A percentile compares a stretch with the other conserved stretches of the same genome.
Evolutionary conservation across 176 grass and related monocot genomes (phyloP).

Genomic region (Hyparrhenia diplandra): DNA sequence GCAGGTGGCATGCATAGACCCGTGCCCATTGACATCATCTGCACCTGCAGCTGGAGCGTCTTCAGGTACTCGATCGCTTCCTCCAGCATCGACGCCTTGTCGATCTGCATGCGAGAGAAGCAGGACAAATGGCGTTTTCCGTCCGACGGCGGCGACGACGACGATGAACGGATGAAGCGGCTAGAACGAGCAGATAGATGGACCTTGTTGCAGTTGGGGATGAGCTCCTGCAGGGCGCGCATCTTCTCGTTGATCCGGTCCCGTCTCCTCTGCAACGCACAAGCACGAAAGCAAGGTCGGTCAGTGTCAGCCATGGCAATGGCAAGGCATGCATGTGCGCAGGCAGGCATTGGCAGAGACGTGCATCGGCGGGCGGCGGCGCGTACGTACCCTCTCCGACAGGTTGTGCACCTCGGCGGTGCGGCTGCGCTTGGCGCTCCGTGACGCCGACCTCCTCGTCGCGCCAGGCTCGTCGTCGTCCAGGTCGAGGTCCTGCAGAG

Average conservation of each 20-base stretch:
- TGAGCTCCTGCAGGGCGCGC: constrained; percentile 49
- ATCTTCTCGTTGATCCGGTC: constrained; percentile 68
- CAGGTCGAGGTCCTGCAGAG: constrained; percentile 34
- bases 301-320: neutral
- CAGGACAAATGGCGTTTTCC: neutral
- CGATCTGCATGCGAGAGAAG: constrained; percentile 34
- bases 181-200: neutral
- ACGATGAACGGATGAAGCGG: neutral
- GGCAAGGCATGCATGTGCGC: neutral
- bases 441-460: constrained; percentile 13
- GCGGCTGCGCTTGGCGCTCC: constrained; percentile 38
- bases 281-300: no score
- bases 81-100: constrained; percentile 84
- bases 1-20: constrained; percentile 32
- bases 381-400: constrained; percentile 31
- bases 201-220: constrained; percentile 62
- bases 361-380: neutral
- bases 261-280: constrained; percentile 35
- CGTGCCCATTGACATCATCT: constrained; percentile 49
- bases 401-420: constrained; percentile 54
- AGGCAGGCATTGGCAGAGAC: neutral
- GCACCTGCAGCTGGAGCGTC: constrained; percentile 65
- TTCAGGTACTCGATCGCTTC: constrained; percentile 80
- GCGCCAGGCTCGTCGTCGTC: constrained; percentile 23
- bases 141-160: neutral